Evolutionary conservation across 345 rosid species (phyloP).

Genomic region (Heritiera fomes): DNA sequence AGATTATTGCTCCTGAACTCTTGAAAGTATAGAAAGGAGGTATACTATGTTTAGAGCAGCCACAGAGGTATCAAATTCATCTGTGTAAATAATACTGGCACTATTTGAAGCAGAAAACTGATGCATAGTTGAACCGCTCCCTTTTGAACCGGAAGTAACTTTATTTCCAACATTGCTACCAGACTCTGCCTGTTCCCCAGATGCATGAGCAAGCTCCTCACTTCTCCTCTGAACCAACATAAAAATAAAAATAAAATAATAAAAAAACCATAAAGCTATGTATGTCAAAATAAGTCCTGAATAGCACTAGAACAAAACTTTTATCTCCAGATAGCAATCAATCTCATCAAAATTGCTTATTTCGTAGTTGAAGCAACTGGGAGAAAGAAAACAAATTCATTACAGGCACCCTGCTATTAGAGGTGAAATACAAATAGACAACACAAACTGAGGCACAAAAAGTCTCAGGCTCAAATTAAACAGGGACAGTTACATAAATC

Average conservation of each 20-base stretch:
- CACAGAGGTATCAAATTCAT: conserved; percentile 78
- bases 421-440: neutral
- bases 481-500: neutral
- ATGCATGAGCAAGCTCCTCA: conserved; percentile 66
- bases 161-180: conserved; percentile 47
- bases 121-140: conserved; percentile 33
- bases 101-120: conserved; percentile 43
- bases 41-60: conserved; percentile 79
- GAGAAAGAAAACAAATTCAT: neutral
- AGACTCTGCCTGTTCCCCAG: conserved; percentile 65
- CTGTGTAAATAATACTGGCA: conserved; percentile 42
- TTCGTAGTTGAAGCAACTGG: neutral
- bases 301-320: neutral
- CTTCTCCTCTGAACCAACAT: conserved; percentile 58
- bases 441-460: neutral
- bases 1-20: neutral
- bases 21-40: conserved; percentile 13
- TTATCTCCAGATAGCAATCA: neutral
- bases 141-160: conserved; percentile 49
- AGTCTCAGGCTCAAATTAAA: neutral
- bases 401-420: neutral
- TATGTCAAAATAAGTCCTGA: conserved; percentile 5
- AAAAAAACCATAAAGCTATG: neutral
- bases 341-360: neutral
- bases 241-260: neutral